Evolutionary conservation across 352 stramenopile species (phyloP), one percentile per base, ranked within the genome.

Genomic region (Globisporangium camurandrum): DNA sequence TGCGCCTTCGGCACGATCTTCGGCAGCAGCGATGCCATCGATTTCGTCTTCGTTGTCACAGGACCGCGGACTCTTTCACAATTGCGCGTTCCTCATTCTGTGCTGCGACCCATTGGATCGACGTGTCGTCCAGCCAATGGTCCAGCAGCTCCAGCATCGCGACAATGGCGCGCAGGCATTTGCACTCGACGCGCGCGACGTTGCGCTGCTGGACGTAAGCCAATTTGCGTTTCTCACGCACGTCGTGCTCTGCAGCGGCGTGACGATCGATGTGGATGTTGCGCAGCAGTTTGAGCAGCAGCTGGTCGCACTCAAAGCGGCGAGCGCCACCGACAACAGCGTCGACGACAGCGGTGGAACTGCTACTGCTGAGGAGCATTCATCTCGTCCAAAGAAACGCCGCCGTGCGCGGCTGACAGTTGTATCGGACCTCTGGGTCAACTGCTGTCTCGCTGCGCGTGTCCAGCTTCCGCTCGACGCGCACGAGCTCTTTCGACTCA

Each of bases 371-470:
- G n/a, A n/a, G n/a, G n/a, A n/a, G n/a, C n/a, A n/a, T n/a, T n/a
- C n/a, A n/a, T n/a, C n/a, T n/a, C n/a, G n/a, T n/a, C 16, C 43
- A 4, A 49, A 38, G n/a, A 28, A 51, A 7, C 56, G 59, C 28
- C 30, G n/a, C n/a, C 64, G 65, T 46, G 42, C 56, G 16, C 64
- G 66, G 22, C 33, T 78, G 39, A 76, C 69, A 36, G 62, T 84
- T 31, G 73, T 88, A 30, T 85, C 75, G 23, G 79, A 90, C 54
- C 39, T 90, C 41, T 90, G 79, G 79, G 61, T 90, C 0, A 70
- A 67, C 22, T 90, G 79, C 65, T 87, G 71, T 24, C 66, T 90
- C 16, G 56, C 64, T 10, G 66, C 63, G 8, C 46, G 65, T 11
- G 64, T 56, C 11, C 69, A 75, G 49, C 55, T 84, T 4, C 71